Conservation (phyloP, 2,329 filamentous ascomycete genomes). For the Talaromyces atroroseus region DNA sequence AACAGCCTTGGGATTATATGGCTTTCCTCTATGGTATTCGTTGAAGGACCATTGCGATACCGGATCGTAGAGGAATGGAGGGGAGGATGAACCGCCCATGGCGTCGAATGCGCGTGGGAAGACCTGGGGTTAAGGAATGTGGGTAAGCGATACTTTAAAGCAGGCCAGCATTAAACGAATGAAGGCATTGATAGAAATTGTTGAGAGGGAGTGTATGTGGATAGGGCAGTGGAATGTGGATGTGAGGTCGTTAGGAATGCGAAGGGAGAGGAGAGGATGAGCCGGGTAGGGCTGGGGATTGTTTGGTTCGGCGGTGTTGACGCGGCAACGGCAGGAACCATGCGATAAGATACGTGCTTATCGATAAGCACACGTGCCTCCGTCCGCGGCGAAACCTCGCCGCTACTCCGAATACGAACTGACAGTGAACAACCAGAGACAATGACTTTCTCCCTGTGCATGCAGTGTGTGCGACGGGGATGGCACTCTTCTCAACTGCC, state of each 20-base stretch:
- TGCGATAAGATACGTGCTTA: conserved; percentile 7
- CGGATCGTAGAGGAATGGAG: conserved; percentile 70
- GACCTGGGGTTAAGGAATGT: conserved; percentile 15
- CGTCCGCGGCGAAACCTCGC: neutral
- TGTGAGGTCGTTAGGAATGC: conserved; percentile 11
- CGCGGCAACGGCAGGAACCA: conserved; percentile 5
- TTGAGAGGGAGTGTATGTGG: conserved; percentile 15
- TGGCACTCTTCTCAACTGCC: conserved; percentile 7
- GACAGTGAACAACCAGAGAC: neutral
- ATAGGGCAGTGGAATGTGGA: too few species aligned
- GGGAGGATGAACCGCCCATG: conserved; percentile 48
- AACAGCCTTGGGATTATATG: conserved; percentile 83
- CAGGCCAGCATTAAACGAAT: conserved; percentile 15
- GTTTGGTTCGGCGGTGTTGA: conserved; percentile 10
- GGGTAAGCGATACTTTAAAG: neutral
- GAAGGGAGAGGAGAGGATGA: conserved; percentile 20
- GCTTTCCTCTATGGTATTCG: conserved; percentile 39
- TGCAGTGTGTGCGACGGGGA: conserved; percentile 5
- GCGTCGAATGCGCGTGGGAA: conserved; percentile 32
- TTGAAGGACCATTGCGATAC: conserved; percentile 50
- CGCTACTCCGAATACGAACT: too few species aligned
- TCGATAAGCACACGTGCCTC: conserved; percentile 9
- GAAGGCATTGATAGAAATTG: conserved; percentile 16
- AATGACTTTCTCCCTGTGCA: conserved; percentile 4
- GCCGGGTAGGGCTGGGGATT: conserved; percentile 6